Evolutionary conservation across 2,329 filamentous ascomycete species (phyloP).

Genomic region (Fusarium staphyleae): DNA sequence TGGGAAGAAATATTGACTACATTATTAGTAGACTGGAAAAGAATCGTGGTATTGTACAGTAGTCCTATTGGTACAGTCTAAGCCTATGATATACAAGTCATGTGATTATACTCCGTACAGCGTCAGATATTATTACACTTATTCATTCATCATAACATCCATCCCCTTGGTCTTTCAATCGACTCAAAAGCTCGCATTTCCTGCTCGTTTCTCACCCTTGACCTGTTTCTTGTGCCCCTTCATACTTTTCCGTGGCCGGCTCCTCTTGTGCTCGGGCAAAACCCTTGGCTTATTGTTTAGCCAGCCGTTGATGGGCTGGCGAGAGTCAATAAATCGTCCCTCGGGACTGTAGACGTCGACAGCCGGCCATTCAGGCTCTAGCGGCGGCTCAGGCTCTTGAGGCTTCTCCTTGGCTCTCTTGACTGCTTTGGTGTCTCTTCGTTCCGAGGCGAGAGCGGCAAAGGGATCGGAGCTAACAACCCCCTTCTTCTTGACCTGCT

Average conservation of each 20-base stretch:
- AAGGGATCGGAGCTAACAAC: constrained; percentile 31
- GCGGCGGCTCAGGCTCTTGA: constrained; percentile 18
- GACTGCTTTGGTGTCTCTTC: constrained; percentile 31
- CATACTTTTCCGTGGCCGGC: constrained; percentile 73
- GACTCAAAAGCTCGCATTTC: constrained; percentile 1
- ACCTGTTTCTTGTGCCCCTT: constrained; percentile 61
- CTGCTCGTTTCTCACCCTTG: constrained; percentile 43
- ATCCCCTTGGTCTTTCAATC: constrained; percentile 2
- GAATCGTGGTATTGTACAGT: constrained; percentile 15
- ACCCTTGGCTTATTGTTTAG: constrained; percentile 64
- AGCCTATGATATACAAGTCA: constrained; percentile 18
- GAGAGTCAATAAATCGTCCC: constrained; percentile 76
- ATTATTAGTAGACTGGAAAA: too few species aligned
- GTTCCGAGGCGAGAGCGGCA: constrained; percentile 37
- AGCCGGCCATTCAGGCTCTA: constrained; percentile 64
- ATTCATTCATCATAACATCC: constrained; percentile 22
- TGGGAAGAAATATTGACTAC: too few species aligned
- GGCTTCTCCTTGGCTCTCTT: background rate
- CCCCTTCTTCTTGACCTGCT: background rate
- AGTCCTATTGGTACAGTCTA: constrained; percentile 17
- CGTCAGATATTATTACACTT: constrained; percentile 19
- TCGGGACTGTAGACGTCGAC: constrained; percentile 87
- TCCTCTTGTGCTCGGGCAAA: constrained; percentile 56
- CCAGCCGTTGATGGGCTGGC: constrained; percentile 76
- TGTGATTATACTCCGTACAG: constrained; percentile 23